Percentiles rank a stretch among this genome's conserved stretches.
Evolutionary conservation across 2,329 filamentous ascomycete species (phyloP).

Genomic region (Cladosporium sp.): DNA sequence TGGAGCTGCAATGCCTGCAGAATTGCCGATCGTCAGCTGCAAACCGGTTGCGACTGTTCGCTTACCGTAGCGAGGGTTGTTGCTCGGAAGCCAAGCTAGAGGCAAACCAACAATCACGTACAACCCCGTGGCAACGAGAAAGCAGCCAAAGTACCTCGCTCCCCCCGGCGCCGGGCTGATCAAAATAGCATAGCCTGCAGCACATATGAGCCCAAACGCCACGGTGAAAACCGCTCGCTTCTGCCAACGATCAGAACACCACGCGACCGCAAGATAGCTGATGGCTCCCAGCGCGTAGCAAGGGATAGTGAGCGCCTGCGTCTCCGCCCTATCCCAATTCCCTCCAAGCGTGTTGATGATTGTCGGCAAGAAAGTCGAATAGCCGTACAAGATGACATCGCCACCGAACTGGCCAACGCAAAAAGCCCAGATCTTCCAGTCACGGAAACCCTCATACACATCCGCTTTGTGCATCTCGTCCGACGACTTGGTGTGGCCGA

Average conservation of each 20-base stretch:
- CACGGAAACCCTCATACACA: conserved; percentile 61
- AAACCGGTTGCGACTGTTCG: conserved; percentile 67
- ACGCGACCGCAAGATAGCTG: conserved; percentile 63
- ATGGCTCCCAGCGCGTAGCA: conserved; percentile 71
- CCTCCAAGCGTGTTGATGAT: conserved; percentile 71
- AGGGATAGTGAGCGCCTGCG: conserved; percentile 74
- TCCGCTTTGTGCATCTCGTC: conserved; percentile 57
- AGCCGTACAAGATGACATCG: conserved; percentile 76
- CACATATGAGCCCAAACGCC: conserved; percentile 56
- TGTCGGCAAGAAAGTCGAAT: conserved; percentile 72
- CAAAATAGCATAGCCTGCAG: conserved; percentile 48
- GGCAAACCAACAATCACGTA: conserved; percentile 11
- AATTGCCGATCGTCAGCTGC: conserved; percentile 68
- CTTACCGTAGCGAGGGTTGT: conserved; percentile 72
- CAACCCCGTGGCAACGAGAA: conserved; percentile 5
- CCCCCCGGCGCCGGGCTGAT: conserved; percentile 57
- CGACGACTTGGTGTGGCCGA: conserved; percentile 35
- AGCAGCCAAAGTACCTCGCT: conserved; percentile 60
- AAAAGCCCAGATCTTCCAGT: conserved; percentile 75
- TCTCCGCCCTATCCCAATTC: conserved; percentile 57
- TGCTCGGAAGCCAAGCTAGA: conserved; percentile 46
- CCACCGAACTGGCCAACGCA: conserved; percentile 66
- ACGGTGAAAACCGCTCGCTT: conserved; percentile 62
- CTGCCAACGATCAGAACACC: conserved; percentile 64
- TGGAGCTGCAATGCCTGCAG: conserved; percentile 60